Evolutionary conservation across 257 asterid species (phyloP).

Genomic region (Solanum neorickii): DNA sequence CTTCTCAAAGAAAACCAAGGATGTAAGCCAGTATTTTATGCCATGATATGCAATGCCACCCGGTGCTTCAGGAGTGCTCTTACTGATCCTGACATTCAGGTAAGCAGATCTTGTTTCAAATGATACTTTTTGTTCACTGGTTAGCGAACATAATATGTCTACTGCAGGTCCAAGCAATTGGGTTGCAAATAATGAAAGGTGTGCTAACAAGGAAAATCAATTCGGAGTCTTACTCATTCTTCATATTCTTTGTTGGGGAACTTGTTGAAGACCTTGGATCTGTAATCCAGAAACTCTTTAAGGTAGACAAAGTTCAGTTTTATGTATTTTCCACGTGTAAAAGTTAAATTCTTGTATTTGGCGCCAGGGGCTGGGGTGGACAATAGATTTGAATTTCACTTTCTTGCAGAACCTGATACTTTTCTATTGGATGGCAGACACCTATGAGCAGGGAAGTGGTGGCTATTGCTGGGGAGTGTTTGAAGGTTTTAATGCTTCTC

Average conservation of each 20-base stretch:
- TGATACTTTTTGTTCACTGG: not conserved
- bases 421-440: conserved; percentile 41
- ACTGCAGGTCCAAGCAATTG: conserved; percentile 72
- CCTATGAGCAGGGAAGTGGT: conserved; percentile 55
- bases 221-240: conserved; percentile 33
- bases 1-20: conserved; percentile 33
- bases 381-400: not conserved
- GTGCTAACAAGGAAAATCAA: conserved; percentile 53
- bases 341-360: not conserved
- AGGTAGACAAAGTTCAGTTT: conserved; percentile 28
- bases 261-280: conserved; percentile 46
- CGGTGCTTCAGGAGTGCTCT: conserved; percentile 46
- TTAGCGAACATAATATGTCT: not conserved
- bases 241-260: conserved; percentile 75
- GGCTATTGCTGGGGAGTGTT: conserved; percentile 77
- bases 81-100: conserved; percentile 65
- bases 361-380: not conserved
- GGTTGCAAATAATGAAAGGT: conserved; percentile 73
- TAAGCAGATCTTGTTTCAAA: conserved; percentile 12
- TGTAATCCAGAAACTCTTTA: conserved; percentile 33
- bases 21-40: conserved; percentile 31
- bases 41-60: conserved; percentile 43
- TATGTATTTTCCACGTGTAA: not conserved
- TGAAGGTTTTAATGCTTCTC: conserved; percentile 63
- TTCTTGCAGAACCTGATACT: conserved; percentile 5